Evolutionary conservation across 1,284 basidiomycete species (phyloP).

Genomic region (Marasmius fiardii): DNA sequence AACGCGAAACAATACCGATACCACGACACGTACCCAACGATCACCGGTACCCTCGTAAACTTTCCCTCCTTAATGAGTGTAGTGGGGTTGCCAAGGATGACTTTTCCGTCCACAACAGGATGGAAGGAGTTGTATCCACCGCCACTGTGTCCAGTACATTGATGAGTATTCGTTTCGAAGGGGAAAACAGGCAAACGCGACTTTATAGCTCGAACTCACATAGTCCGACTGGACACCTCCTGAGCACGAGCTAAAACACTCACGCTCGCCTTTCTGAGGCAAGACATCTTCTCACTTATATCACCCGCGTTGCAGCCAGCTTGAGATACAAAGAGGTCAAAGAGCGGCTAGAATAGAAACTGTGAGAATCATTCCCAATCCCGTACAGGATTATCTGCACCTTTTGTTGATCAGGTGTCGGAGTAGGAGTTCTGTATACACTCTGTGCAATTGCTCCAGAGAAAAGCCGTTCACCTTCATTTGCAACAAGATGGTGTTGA

Average conservation of each 20-base stretch:
- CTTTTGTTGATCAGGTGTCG: conserved; percentile 44
- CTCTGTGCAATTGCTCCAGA: conserved; percentile 55
- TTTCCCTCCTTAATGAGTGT: conserved; percentile 36
- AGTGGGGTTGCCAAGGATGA: conserved; percentile 46
- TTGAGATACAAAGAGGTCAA: conserved; percentile 41
- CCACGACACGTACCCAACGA: conserved; percentile 53
- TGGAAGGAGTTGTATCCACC: conserved; percentile 36
- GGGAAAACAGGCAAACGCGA: too few relatives aligned
- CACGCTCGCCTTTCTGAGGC: conserved; percentile 44
- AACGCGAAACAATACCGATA: background rate
- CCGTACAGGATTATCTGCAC: conserved; percentile 29
- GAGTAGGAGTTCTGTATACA: conserved; percentile 45
- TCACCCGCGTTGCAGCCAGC: conserved; percentile 43
- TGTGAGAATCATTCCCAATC: background rate
- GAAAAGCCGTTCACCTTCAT: conserved; percentile 38
- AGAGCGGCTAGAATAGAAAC: conserved; percentile 39
- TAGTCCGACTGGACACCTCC: conserved; percentile 36
- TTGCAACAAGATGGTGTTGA: conserved; percentile 50
- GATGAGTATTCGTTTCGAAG: too few relatives aligned
- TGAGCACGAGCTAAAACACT: conserved; percentile 51
- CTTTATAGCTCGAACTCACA: background rate
- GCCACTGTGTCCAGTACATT: conserved; percentile 16
- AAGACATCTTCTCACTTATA: conserved; percentile 34
- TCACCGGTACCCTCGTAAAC: conserved; percentile 45
- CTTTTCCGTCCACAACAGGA: conserved; percentile 45